Evolutionary conservation across 495 filamentous ascomycete genomes (phyloP).

Genomic region (Aspergillus coremiiformis): DNA sequence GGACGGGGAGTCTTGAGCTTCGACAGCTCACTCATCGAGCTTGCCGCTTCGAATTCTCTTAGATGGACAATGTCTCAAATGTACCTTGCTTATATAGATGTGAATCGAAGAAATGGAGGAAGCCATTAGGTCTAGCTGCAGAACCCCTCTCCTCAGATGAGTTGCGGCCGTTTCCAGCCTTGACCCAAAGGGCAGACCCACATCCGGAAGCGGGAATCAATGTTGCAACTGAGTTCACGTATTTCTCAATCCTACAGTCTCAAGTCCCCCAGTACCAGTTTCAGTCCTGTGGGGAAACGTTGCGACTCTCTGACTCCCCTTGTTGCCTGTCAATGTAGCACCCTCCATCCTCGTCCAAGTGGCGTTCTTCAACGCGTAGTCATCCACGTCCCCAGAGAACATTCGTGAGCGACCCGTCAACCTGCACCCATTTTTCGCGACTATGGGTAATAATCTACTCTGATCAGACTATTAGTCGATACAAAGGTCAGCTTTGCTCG

Average conservation of each 20-base stretch:
- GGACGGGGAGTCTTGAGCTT: background rate
- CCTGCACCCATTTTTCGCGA: too few species aligned
- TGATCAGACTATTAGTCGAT: too few species aligned
- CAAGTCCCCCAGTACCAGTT: background rate
- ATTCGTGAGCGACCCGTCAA: too few species aligned
- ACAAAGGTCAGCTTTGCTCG: too few species aligned
- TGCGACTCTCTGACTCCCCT: background rate
- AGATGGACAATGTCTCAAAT: background rate
- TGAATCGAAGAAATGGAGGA: background rate
- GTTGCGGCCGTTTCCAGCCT: background rate
- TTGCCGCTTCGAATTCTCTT: background rate
- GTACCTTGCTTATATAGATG: background rate
- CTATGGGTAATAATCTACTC: too few species aligned
- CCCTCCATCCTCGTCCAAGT: background rate
- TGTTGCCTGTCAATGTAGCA: background rate
- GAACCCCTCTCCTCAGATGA: background rate
- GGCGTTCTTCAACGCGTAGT: background rate
- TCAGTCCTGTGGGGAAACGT: background rate
- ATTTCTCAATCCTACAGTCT: background rate
- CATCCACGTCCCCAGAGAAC: background rate
- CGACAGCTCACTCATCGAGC: background rate
- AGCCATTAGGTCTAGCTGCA: background rate
- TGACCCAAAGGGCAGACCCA: background rate
- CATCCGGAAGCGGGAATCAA: background rate
- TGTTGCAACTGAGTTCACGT: background rate